phyloP scores from a whole-genome alignment of 179 eudicot genomes.

The Sideroxylon spinosum region DNA sequence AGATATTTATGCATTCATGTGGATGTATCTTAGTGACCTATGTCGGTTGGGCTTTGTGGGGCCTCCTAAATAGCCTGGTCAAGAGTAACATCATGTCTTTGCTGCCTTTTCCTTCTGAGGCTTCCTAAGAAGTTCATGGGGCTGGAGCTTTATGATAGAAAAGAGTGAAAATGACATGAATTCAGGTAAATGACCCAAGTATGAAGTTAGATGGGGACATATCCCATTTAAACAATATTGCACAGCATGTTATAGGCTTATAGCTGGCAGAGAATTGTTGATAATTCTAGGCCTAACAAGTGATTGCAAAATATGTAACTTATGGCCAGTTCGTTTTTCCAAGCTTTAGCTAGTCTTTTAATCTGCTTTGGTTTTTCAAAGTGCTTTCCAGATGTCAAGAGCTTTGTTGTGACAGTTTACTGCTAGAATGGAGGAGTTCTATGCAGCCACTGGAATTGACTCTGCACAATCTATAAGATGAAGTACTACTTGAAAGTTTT shows the following conservation, averaged over 20 bases:
- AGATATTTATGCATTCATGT: constrained; percentile 9
- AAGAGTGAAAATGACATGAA: constrained; percentile 12
- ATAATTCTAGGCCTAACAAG: background rate
- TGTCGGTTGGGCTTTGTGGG: background rate
- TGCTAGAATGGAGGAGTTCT: background rate
- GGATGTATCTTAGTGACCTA: constrained; percentile 13
- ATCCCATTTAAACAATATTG: constrained; percentile 2
- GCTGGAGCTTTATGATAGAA: constrained; percentile 12
- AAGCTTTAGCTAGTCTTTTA: background rate
- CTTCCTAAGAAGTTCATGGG: constrained; percentile 12
- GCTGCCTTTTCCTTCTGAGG: constrained; percentile 8
- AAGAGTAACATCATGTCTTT: constrained; percentile 5
- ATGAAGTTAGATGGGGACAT: background rate
- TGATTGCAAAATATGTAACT: background rate
- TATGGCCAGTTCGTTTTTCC: constrained; percentile 4
- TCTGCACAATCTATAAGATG: too few species aligned
- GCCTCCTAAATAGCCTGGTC: constrained; percentile 10
- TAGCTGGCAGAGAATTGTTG: background rate
- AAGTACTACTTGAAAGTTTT: background rate
- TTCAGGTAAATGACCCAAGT: constrained; percentile 11
- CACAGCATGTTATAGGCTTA: background rate
- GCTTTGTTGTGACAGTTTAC: background rate
- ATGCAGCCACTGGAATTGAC: background rate
- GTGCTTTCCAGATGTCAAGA: background rate
- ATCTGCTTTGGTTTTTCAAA: background rate